Conservation (phyloP, 2,329 filamentous ascomycete genomes). For the Waltergamsia citrina region DNA sequence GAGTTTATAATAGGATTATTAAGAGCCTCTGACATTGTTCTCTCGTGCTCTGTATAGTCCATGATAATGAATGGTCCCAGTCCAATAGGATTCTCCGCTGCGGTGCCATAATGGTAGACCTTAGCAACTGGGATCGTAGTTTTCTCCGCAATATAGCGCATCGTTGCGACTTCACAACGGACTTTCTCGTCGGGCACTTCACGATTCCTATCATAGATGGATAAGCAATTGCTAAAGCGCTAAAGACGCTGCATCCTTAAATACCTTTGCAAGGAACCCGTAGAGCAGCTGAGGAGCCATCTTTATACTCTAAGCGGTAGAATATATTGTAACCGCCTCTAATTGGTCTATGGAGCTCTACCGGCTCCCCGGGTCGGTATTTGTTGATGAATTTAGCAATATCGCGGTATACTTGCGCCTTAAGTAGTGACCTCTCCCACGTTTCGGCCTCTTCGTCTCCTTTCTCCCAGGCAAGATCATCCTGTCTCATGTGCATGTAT, state of each 20-base stretch:
- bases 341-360: constrained; percentile 12
- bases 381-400: constrained; percentile 13
- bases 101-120: constrained; percentile 18
- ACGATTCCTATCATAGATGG: too few species aligned
- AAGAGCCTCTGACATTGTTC: constrained; percentile 16
- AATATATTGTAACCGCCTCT: constrained; percentile 19
- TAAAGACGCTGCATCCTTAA: too few species aligned
- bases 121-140: constrained; percentile 23
- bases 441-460: constrained; percentile 12
- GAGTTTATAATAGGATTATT: constrained; percentile 12
- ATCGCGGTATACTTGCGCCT: constrained; percentile 8
- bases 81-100: constrained; percentile 18
- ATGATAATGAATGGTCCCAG: constrained; percentile 27
- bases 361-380: constrained; percentile 12
- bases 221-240: too few species aligned
- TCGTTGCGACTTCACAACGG: constrained; percentile 22
- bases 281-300: constrained; percentile 18
- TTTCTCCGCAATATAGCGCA: constrained; percentile 18
- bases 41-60: constrained; percentile 20
- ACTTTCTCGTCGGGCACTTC: constrained; percentile 24
- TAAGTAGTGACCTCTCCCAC: constrained; percentile 13
- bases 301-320: constrained; percentile 19
- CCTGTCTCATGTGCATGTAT: constrained; percentile 10
- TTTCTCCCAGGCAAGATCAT: constrained; percentile 18
- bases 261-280: constrained; percentile 17